Percentiles rank a stretch among this genome's conserved stretches.
Evolutionary conservation across 768 basidiomycete genomes (phyloP).

Genomic region (Nidula microcarpa): DNA sequence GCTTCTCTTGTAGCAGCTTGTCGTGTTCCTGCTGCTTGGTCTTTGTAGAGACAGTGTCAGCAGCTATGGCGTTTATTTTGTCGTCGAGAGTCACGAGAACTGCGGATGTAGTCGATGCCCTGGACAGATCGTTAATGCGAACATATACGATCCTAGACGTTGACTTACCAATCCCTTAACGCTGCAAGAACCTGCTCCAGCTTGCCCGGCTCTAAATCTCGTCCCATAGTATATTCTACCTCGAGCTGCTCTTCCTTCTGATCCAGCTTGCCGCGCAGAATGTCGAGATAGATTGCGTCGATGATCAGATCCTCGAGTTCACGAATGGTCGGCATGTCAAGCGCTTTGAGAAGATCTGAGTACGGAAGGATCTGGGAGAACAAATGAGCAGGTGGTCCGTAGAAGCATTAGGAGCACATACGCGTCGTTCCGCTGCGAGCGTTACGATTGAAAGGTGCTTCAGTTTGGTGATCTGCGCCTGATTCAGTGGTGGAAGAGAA

Average conservation of each 20-base stretch:
- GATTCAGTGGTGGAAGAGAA: constrained; percentile 61
- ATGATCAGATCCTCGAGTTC: constrained; percentile 97
- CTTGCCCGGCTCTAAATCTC: constrained; percentile 82
- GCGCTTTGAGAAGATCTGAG: constrained; percentile 57
- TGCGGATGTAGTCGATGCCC: constrained; percentile 67
- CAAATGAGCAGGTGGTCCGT: background rate
- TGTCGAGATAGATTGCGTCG: constrained; percentile 90
- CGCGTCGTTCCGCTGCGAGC: constrained; percentile 73
- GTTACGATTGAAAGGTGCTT: constrained; percentile 92
- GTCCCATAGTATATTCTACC: constrained; percentile 88
- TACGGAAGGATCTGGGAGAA: constrained; percentile 75
- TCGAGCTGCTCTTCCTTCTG: constrained; percentile 89
- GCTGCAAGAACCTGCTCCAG: constrained; percentile 58
- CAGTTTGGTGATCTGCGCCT: constrained; percentile 78
- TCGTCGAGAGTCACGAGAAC: constrained; percentile 72
- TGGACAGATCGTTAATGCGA: constrained; percentile 19
- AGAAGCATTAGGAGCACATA: constrained; percentile 30
- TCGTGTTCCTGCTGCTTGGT: constrained; percentile 53
- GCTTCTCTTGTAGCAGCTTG: constrained; percentile 39
- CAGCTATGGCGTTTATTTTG: constrained; percentile 57
- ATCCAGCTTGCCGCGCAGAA: constrained; percentile 89
- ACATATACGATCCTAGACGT: constrained; percentile 1
- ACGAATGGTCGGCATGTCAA: constrained; percentile 78
- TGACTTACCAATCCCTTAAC: constrained; percentile 61
- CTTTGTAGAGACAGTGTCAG: constrained; percentile 36